Evolutionary conservation across 805 yeast genomes (phyloP), one percentile per base, ranked within the genome.

Genomic region (Pichia deserticola): DNA sequence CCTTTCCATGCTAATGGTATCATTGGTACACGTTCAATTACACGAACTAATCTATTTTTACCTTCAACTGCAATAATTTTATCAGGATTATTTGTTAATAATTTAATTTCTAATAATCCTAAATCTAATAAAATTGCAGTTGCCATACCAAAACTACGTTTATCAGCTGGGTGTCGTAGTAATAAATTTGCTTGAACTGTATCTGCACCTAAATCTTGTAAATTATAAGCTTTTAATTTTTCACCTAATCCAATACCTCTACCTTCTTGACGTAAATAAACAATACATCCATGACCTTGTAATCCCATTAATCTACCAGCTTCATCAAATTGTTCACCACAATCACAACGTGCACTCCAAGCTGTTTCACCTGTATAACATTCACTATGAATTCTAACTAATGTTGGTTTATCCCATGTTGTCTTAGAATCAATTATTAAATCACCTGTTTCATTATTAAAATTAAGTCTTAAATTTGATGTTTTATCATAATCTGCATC

Each of bases 321-420:
- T 67, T 95, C 97, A 67, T 93, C 97, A 60, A 93, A 87, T 71
- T 93, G 99, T 68, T 93, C 99, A 25, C 99, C 99, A 69, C 99
- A 93, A 68, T 93, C 99, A 67, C 99, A 93, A 49, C 99, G 77
- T 1, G 99, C 98, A 51, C 92, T 82, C 99, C 99, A 93, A 9
- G 97, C 98, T 1, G 97, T 93, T 64, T 93, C 99, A 3, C 99
- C 99, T 0, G 99, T 93, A 70, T 92, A 93, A 68, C 99, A 93
- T 64, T 93, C 99, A 4, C 96, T 86, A 64, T 93, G 99, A 57
- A 93, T 89, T 53, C 99, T 75, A 5, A 86, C 96, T 54, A 92
- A 67, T 1, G 84, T 81, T 4, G 81, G 76, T 20, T 73, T 57
- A 10, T 25, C 8, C 36, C 44, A 43, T 32, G 72, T 32, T 59